Base-by-base conservation (phyloP, 2,329 filamentous ascomycete genomes). In the Catunica adiposa region DNA sequence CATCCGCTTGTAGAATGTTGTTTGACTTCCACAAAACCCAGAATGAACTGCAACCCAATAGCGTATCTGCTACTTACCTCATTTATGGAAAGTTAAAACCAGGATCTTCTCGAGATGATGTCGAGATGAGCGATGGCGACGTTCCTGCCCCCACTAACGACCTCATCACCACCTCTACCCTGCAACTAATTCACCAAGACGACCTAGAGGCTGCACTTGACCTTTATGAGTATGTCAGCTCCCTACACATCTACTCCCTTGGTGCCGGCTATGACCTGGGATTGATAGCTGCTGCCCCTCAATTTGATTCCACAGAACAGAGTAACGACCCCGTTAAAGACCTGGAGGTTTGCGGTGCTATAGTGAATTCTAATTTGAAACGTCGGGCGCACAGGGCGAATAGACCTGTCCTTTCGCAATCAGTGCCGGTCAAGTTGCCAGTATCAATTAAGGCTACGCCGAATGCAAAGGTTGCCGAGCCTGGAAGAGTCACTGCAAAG, bases 31-130 rank as follows among this genome's bases (percentile, higher is more conserved):
- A 96, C 66, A 74, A 76, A 60, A 78, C 75, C 56, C 85, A 94
- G 65, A 94, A 89, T 67, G 74, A 72, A 55, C 86, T 84, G 67
- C 84, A 81, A 59, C 75, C 84, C 0, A 77, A 80, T 22, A 83
- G 80, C 25, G 73, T 96, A n/a, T 80, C 94, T 69, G 92, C 90
- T 47, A 96, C 89, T n/a, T 98, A 96, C 68, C 72, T 96, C 51
- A 66, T 98, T 48, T 84, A 82, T 53, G 92, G 90, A 40, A 77
- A 72, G 22, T 84, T 79, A 63, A 73, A 68, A 54, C 63, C 64
- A 4, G 61, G 59, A 1, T 63, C 68, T 23, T 70, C 73, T 37
- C 75, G 83, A 62, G 78, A 72, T n/a, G 83, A 85, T 54, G 78
- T 88, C 57, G 80, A 83, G 47, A 83, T 86, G 15, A 75, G 79